Evolutionary conservation across 169 alveolate species (phyloP).

Genomic region (Plasmodium vivax): DNA sequence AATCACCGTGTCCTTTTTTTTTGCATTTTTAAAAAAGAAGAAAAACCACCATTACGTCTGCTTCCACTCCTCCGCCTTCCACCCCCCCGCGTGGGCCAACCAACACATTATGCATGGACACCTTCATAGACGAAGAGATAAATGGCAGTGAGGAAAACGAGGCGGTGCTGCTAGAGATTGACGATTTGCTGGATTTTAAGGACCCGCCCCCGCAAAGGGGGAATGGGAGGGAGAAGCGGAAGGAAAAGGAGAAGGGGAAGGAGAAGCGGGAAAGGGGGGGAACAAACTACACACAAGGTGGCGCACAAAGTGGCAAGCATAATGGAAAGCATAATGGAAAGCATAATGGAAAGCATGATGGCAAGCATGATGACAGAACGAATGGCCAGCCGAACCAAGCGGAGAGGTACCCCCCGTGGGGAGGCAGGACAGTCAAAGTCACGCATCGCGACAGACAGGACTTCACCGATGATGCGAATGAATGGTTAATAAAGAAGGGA

Average conservation of each 20-base stretch:
- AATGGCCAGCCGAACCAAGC: background rate
- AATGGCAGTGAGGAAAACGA: constrained; percentile 57
- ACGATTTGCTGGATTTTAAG: constrained; percentile 6
- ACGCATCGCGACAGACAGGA: background rate
- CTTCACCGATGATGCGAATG: constrained; percentile 13
- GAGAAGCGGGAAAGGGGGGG: background rate
- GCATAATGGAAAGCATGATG: background rate
- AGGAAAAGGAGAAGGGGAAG: background rate
- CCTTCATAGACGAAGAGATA: constrained; percentile 66
- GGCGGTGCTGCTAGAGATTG: constrained; percentile 37
- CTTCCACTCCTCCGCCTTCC: background rate
- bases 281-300: background rate
- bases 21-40: background rate
- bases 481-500: constrained; percentile 17
- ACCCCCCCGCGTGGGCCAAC: background rate
- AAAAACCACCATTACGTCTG: background rate
- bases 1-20: background rate
- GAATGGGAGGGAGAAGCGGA: background rate
- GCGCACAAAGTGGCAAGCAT: background rate
- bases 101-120: constrained; percentile 62
- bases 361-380: background rate
- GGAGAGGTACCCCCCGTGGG: background rate
- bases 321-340: background rate
- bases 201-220: background rate
- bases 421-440: background rate